These are phyloP conservation scores for Aaosphaeria arxii DNA, from an alignment of 2,329 filamentous ascomycete genomes.

Conservation along the genomic window DNA sequence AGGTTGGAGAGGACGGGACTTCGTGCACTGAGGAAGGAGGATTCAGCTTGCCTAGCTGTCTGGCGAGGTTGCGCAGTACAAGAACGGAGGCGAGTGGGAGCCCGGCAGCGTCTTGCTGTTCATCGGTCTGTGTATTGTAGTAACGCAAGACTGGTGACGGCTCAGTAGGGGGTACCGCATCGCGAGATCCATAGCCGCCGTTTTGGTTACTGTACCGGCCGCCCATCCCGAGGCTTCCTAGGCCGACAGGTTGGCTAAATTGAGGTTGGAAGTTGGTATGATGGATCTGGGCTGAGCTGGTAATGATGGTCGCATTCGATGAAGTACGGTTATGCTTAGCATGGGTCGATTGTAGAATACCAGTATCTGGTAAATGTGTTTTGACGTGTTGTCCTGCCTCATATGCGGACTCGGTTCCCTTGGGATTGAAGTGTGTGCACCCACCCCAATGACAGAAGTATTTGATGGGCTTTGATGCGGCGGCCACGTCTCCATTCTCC, in stretches of 20 bases:
- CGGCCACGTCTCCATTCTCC: conserved; percentile 42
- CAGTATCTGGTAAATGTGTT: conserved; percentile 59
- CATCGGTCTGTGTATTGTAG: conserved; percentile 49
- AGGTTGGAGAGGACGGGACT: conserved; percentile 23
- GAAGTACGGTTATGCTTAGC: conserved; percentile 49
- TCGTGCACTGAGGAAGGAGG: conserved; percentile 20
- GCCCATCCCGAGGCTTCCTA: conserved; percentile 26
- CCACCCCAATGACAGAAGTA: conserved; percentile 66
- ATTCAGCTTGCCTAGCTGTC: conserved; percentile 39
- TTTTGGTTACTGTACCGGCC: conserved; percentile 17
- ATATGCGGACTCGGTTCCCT: conserved; percentile 33
- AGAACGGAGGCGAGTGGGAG: conserved; percentile 76
- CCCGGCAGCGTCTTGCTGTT: conserved; percentile 62
- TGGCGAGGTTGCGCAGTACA: conserved; percentile 74
- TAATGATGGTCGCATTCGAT: conserved; percentile 24
- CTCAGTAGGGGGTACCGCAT: conserved; percentile 10
- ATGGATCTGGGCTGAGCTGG: conserved; percentile 24
- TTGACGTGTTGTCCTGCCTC: conserved; percentile 64
- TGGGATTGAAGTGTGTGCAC: conserved; percentile 56
- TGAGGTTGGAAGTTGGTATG: conserved; percentile 29
- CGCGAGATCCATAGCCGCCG: conserved; percentile 6
- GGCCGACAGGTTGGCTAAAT: conserved; percentile 26
- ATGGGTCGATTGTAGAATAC: conserved; percentile 36
- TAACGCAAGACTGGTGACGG: conserved; percentile 32
- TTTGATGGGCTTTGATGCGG: conserved; percentile 43